Percentiles rank a stretch among this genome's conserved stretches.
Evolutionary conservation across 495 filamentous ascomycete genomes (phyloP).

Genomic region (Terfezia claveryi): DNA sequence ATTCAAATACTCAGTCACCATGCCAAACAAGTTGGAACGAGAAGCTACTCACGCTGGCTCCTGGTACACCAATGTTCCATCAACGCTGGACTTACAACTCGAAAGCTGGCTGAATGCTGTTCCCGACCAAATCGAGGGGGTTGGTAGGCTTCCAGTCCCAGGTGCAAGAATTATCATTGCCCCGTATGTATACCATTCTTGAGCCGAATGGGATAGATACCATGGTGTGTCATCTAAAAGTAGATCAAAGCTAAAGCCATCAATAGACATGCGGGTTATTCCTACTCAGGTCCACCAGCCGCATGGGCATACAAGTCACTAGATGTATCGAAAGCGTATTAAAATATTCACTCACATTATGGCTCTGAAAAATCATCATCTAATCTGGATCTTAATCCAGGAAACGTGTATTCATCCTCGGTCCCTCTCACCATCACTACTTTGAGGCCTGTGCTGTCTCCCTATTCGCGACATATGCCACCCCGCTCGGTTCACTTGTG

Average conservation of each 20-base stretch:
- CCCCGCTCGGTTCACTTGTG: constrained; percentile 59
- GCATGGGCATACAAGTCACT: constrained; percentile 87
- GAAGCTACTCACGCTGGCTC: constrained; percentile 48
- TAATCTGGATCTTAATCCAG: constrained; percentile 20
- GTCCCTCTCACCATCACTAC: constrained; percentile 78
- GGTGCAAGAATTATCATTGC: constrained; percentile 82
- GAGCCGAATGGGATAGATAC: too few species aligned
- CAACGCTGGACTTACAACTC: constrained; percentile 44
- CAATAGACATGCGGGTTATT: constrained; percentile 76
- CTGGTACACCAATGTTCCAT: constrained; percentile 55
- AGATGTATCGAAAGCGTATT: constrained; percentile 59
- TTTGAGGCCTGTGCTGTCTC: constrained; percentile 59
- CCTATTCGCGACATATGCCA: constrained; percentile 50
- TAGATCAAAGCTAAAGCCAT: constrained; percentile 2
- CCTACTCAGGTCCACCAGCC: constrained; percentile 82
- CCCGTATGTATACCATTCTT: constrained; percentile 41
- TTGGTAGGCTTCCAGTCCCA: constrained; percentile 40
- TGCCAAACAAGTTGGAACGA: constrained; percentile 33
- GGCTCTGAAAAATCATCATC: background rate
- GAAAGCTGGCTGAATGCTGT: constrained; percentile 60
- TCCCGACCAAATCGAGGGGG: constrained; percentile 34
- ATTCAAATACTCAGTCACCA: background rate
- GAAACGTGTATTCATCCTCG: constrained; percentile 82
- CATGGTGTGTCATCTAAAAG: background rate
- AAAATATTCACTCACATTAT: background rate